Conservation (phyloP, 2,329 filamentous ascomycete genomes). For the Aspergillus brunneoviolaceus region DNA sequence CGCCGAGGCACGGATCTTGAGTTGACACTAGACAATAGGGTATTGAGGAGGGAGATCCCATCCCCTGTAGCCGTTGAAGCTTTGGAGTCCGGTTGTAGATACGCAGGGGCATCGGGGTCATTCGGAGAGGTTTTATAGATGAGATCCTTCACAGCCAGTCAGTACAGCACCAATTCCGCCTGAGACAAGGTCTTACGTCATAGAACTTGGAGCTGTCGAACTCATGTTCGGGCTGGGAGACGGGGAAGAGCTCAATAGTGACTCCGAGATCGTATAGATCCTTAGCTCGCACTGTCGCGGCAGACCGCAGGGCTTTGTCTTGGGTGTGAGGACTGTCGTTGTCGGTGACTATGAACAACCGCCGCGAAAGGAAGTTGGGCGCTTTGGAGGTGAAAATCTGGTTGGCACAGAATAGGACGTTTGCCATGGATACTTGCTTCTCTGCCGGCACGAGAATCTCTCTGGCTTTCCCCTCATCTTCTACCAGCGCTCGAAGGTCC, state of each 20-base stretch:
- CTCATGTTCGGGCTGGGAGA: slow-evolving; percentile 66
- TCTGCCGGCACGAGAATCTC: slow-evolving; percentile 68
- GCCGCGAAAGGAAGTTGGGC: slow-evolving; percentile 86
- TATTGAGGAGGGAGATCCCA: slow-evolving; percentile 75
- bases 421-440: slow-evolving; percentile 76
- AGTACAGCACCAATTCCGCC: not conserved
- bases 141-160: slow-evolving; percentile 64
- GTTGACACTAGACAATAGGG: slow-evolving; percentile 81
- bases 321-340: slow-evolving; percentile 79
- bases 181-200: slow-evolving; percentile 60
- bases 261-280: slow-evolving; percentile 94
- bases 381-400: slow-evolving; percentile 95
- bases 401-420: slow-evolving; percentile 90
- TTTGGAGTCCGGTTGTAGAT: slow-evolving; percentile 49
- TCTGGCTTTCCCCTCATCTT: slow-evolving; percentile 71
- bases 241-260: slow-evolving; percentile 88
- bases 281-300: slow-evolving; percentile 83
- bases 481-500: slow-evolving; percentile 69
- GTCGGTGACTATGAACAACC: slow-evolving; percentile 94
- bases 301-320: slow-evolving; percentile 70
- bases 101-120: slow-evolving; percentile 65
- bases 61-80: slow-evolving; percentile 68
- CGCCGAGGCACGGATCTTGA: slow-evolving; percentile 85
- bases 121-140: slow-evolving; percentile 74
- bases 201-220: slow-evolving; percentile 90